These are phyloP conservation scores for Drechslerella coelobrocha DNA, from an alignment of 2,329 filamentous ascomycete species.

Conservation along the genomic window DNA sequence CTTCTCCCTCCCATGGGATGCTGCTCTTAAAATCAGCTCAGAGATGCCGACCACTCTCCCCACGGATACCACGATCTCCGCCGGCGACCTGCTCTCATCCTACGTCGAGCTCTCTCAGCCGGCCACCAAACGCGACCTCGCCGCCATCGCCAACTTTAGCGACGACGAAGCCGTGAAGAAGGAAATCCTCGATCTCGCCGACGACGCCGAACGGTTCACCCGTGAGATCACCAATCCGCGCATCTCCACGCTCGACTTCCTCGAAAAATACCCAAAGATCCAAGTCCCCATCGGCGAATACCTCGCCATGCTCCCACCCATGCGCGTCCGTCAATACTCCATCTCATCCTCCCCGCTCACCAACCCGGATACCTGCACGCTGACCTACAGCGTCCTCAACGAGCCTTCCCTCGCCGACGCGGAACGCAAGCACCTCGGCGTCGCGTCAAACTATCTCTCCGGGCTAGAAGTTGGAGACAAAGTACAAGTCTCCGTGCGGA, in stretches of 20 bases:
- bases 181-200: slow-evolving; percentile 62
- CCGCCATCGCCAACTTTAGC: slow-evolving; percentile 62
- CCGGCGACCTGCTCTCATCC: slow-evolving; percentile 69
- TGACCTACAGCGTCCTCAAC: slow-evolving; percentile 73
- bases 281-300: slow-evolving; percentile 71
- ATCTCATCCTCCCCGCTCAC: slow-evolving; percentile 76
- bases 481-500: slow-evolving; percentile 59
- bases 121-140: slow-evolving; percentile 70
- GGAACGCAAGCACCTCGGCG: slow-evolving; percentile 64
- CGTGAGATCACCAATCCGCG: slow-evolving; percentile 65
- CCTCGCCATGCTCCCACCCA: slow-evolving; percentile 74
- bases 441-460: slow-evolving; percentile 69
- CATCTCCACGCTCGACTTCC: slow-evolving; percentile 71
- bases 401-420: slow-evolving; percentile 62
- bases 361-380: slow-evolving; percentile 65
- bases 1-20: slow-evolving; percentile 74
- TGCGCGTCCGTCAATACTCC: slow-evolving; percentile 80
- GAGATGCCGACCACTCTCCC: slow-evolving; percentile 65
- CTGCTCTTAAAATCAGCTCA: slow-evolving; percentile 68
- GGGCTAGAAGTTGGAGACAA: slow-evolving; percentile 61
- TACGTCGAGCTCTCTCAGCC: slow-evolving; percentile 78
- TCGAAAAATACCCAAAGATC: slow-evolving; percentile 69
- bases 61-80: slow-evolving; percentile 66
- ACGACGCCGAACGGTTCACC: slow-evolving; percentile 60
- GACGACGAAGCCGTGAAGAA: slow-evolving; percentile 62